These are phyloP conservation scores for Cladophialophora chaetospira DNA, from an alignment of 2,329 filamentous ascomycete species.

Conservation along the genomic window DNA sequence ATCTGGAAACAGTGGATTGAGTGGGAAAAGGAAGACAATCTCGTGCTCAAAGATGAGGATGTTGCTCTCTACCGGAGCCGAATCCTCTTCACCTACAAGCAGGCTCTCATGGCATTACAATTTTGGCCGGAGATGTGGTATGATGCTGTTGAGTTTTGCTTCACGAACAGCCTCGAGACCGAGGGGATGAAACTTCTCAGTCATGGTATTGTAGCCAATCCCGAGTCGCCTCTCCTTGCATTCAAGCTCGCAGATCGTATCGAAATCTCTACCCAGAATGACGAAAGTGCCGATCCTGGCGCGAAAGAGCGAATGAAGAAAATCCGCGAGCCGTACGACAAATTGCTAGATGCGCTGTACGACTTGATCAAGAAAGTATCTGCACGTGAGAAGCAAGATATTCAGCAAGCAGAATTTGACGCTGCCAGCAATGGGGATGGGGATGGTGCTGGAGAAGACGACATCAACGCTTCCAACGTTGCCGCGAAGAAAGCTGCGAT, in stretches of 20 bases:
- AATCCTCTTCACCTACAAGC: constrained; percentile 87
- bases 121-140: constrained; percentile 98
- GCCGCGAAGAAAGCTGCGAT: constrained; percentile 57
- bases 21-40: constrained; percentile 91
- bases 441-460: constrained; percentile 49
- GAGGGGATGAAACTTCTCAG: constrained; percentile 78
- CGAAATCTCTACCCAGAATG: constrained; percentile 73
- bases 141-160: constrained; percentile 90
- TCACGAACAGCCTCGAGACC: constrained; percentile 69
- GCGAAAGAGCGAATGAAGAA: constrained; percentile 66
- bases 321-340: constrained; percentile 81
- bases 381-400: constrained; percentile 64
- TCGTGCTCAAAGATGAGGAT: constrained; percentile 84
- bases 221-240: constrained; percentile 86
- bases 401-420: constrained; percentile 58
- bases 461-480: constrained; percentile 52
- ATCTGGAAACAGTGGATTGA: constrained; percentile 92
- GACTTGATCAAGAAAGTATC: constrained; percentile 73
- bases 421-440: constrained; percentile 41
- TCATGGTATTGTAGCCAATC: constrained; percentile 84
- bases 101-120: constrained; percentile 86
- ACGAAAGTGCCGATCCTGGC: constrained; percentile 70
- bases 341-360: constrained; percentile 83
- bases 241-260: constrained; percentile 88
- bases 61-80: constrained; percentile 72